Evolutionary conservation across 2,329 filamentous ascomycete genomes (phyloP).

Genomic region (Xylaria sp.): DNA sequence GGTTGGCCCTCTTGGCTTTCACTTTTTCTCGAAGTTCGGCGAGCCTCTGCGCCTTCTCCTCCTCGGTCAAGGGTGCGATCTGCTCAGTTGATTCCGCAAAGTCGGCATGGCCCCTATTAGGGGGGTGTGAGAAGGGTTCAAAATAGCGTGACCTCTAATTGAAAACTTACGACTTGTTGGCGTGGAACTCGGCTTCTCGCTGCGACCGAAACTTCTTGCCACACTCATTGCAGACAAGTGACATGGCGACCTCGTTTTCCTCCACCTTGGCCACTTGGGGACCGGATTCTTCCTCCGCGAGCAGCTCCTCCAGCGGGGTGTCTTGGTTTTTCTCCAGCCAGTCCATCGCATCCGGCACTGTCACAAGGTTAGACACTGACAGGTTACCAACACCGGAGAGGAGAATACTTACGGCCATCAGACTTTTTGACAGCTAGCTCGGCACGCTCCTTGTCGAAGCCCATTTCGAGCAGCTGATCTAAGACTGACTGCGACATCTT

Average conservation of each 20-base stretch:
- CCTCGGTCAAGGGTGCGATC: constrained; percentile 86
- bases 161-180: constrained; percentile 73
- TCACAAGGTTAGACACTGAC: neutral
- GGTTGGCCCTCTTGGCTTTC: constrained; percentile 71
- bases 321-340: constrained; percentile 95
- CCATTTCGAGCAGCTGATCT: constrained; percentile 69
- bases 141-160: neutral
- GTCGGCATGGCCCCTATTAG: constrained; percentile 75
- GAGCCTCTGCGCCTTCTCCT: constrained; percentile 84
- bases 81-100: constrained; percentile 95
- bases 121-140: constrained; percentile 7
- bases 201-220: constrained; percentile 86
- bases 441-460: constrained; percentile 82
- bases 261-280: constrained; percentile 65
- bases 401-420: constrained; percentile 68
- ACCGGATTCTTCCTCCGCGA: constrained; percentile 60
- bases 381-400: neutral
- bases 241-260: constrained; percentile 74
- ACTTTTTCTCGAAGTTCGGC: constrained; percentile 75
- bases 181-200: constrained; percentile 86
- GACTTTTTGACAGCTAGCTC: constrained; percentile 84
- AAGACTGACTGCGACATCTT: constrained; percentile 65
- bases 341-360: constrained; percentile 87
- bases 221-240: constrained; percentile 92
- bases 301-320: constrained; percentile 82